Percentiles rank a stretch among this genome's conserved stretches.
These are phyloP conservation scores for Wallacemonas sp. DNA, from an alignment of 208 protist genomes.

Conservation along the genomic window DNA sequence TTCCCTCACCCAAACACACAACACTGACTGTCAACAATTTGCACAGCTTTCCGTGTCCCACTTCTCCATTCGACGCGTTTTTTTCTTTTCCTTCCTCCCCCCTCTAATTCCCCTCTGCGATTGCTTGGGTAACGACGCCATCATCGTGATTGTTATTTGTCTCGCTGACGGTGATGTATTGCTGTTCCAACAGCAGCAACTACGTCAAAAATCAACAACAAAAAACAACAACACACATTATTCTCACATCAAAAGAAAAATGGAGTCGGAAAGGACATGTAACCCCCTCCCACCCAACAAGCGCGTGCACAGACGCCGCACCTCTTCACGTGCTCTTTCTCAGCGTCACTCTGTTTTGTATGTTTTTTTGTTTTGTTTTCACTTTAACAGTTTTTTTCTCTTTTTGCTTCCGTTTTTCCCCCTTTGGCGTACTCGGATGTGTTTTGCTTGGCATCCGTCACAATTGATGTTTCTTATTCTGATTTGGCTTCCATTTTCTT, in stretches of 20 bases:
- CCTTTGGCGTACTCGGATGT: background rate
- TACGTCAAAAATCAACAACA: background rate
- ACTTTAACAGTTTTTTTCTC: background rate
- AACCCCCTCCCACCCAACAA: too few relatives aligned
- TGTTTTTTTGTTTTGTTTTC: conserved; percentile 17
- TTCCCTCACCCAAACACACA: too few relatives aligned
- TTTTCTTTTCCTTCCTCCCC: too few relatives aligned
- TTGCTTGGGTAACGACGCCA: too few relatives aligned
- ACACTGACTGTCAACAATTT: too few relatives aligned
- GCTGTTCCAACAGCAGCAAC: background rate
- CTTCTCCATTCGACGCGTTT: too few relatives aligned
- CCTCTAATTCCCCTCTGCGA: too few relatives aligned
- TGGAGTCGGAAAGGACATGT: too few relatives aligned
- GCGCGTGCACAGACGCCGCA: too few relatives aligned
- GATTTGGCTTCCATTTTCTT: too few relatives aligned
- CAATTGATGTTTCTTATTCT: conserved; percentile 16
- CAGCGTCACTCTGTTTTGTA: background rate
- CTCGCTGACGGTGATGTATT: background rate
- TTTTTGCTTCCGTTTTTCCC: conserved; percentile 8
- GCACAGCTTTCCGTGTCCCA: too few relatives aligned
- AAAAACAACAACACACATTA: background rate
- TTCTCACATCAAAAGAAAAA: background rate
- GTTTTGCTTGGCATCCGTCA: background rate
- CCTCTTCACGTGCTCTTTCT: background rate
- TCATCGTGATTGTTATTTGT: conserved; percentile 6